phyloP scores from a whole-genome alignment of 495 filamentous ascomycete genomes.

The Parmelia sp. region DNA sequence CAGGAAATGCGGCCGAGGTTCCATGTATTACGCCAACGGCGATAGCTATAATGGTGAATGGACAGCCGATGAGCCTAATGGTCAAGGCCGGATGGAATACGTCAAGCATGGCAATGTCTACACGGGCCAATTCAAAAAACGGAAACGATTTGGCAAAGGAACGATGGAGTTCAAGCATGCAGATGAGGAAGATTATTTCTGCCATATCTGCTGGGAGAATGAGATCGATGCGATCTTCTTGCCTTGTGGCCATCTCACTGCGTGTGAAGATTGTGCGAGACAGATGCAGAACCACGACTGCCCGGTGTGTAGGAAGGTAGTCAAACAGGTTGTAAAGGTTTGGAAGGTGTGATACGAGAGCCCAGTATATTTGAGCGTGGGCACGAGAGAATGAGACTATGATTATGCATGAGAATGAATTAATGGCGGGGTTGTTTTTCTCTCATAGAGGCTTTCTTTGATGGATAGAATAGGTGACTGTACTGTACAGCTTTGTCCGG shows the following conservation, averaged over 20 bases:
- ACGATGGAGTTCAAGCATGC: slow-evolving; percentile 57
- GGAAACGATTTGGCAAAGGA: slow-evolving; percentile 57
- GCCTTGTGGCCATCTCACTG: slow-evolving; percentile 61
- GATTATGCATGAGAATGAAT: slow-evolving; percentile 4
- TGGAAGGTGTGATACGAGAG: slow-evolving; percentile 34
- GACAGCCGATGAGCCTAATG: slow-evolving; percentile 50
- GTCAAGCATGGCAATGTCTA: slow-evolving; percentile 57
- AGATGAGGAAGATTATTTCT: slow-evolving; percentile 55
- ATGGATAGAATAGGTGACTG: neutral
- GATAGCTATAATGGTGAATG: slow-evolving; percentile 59
- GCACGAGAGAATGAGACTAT: neutral
- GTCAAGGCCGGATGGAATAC: slow-evolving; percentile 53
- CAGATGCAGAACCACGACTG: slow-evolving; percentile 58
- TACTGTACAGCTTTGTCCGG: neutral
- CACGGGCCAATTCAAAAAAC: slow-evolving; percentile 56
- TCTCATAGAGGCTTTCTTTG: neutral
- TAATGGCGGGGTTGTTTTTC: neutral
- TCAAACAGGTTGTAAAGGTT: slow-evolving; percentile 54
- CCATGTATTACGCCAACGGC: slow-evolving; percentile 54
- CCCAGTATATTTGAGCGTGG: neutral
- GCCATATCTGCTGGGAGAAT: slow-evolving; percentile 60
- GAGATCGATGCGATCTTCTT: slow-evolving; percentile 57
- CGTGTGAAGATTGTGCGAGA: slow-evolving; percentile 56
- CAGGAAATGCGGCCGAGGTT: slow-evolving; percentile 46
- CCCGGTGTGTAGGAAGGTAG: slow-evolving; percentile 57